Evolutionary conservation across 73 alveolate species (phyloP).

Genomic region (Paramecium sonneborni): DNA sequence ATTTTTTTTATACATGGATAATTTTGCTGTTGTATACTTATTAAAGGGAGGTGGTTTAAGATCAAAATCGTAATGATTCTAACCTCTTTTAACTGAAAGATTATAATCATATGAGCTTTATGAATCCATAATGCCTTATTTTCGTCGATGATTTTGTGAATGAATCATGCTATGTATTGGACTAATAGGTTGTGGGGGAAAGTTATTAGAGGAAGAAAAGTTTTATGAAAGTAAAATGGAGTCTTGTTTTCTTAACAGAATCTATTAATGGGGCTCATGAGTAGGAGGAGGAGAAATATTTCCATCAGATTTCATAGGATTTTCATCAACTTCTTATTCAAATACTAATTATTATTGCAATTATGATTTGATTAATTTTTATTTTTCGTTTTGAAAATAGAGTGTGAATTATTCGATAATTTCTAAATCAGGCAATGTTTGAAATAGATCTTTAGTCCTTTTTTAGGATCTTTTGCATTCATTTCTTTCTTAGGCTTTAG

Average conservation of each 20-base stretch:
- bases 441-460: background rate
- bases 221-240: background rate
- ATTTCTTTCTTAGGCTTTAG: slow-evolving; percentile 14
- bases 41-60: background rate
- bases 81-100: background rate
- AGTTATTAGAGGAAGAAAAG: background rate
- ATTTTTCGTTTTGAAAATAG: background rate
- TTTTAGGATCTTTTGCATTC: background rate
- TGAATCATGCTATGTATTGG: background rate
- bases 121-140: slow-evolving; percentile 1
- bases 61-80: background rate
- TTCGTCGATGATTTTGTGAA: background rate
- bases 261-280: background rate
- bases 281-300: background rate
- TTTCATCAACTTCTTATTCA: background rate
- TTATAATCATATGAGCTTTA: background rate
- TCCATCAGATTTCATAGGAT: background rate
- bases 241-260: background rate
- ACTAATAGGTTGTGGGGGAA: background rate
- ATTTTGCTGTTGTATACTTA: background rate
- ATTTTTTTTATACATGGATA: slow-evolving; percentile 3
- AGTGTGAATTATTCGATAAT: background rate
- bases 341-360: background rate
- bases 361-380: background rate
- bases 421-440: background rate